Base-by-base conservation (phyloP, 805 yeast genomes). In the Teunomyces aglyptinius region DNA sequence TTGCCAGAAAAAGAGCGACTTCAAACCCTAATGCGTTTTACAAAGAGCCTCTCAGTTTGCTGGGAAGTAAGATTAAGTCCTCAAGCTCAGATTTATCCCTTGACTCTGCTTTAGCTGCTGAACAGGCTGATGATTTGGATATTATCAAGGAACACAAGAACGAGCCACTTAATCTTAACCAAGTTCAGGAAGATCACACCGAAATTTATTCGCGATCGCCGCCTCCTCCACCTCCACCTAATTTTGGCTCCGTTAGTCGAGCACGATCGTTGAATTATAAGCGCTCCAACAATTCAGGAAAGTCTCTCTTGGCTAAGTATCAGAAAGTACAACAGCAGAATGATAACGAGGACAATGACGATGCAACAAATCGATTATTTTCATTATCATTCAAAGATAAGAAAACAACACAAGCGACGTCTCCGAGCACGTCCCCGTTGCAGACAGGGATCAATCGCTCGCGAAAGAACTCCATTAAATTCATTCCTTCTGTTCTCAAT, bases 401-500 rank as follows among this genome's bases (percentile, higher is more conserved):
- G 46, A 40, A 26, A 36, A 29, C 42, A 38, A 31, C 43, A 38
- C 42, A 35, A 31, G 43, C 22, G 28, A 18, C 19, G 29, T 36
- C 31, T 2, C 28, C 24, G 18, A 47, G 18, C 31, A 36, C 33
- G 29, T 16, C 34, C 8, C 47, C 38, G 7, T 6, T 27, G 15
- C 47, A 38, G 15, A 28, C 26, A 5, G 20, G 40, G 10, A 32
- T 31, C 8, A 27, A 16, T n/a, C 46, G 60, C 22, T 49, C 58
- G 6, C 50, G 68, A 20, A 56, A 59, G 46, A 63, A 59, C 47
- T 63, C 71, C 3, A 48, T 67, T 47, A 67, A 64, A 50, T 67
- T 65, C 46, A 58, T 63, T 18, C 67, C 71, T 4, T 58, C 68
- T 2, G 55, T 54, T 8, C 47, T 52, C n/a, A 43, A 41, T 35